Evolutionary conservation across 495 filamentous ascomycete genomes (phyloP).

Genomic region (Hypoxylon subgilvum): DNA sequence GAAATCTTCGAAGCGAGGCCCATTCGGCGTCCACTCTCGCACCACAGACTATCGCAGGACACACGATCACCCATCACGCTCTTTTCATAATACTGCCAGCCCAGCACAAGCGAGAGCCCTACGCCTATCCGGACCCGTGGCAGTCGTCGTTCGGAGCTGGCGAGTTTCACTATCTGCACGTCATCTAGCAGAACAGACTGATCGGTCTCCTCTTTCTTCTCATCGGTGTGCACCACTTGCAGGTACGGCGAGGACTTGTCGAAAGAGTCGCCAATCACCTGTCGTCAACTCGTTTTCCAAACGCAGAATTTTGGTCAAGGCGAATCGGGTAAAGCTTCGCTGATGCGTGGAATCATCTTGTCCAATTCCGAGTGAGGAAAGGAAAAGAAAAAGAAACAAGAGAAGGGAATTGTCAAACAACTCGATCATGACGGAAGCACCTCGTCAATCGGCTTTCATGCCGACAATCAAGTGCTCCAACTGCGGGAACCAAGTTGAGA

Average conservation of each 20-base stretch:
- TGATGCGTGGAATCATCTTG: slow-evolving; percentile 18
- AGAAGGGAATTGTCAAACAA: slow-evolving; percentile 18
- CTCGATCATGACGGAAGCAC: slow-evolving; percentile 53
- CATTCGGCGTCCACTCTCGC: slow-evolving; percentile 20
- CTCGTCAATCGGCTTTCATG: slow-evolving; percentile 73
- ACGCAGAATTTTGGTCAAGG: slow-evolving; percentile 3
- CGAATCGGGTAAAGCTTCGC: slow-evolving; percentile 14
- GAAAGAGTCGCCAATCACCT: slow-evolving; percentile 12
- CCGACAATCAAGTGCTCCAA: slow-evolving; percentile 95
- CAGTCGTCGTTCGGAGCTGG: slow-evolving; percentile 14
- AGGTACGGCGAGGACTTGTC: too few relatives aligned
- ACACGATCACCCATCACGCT: not conserved
- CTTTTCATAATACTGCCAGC: slow-evolving; percentile 6
- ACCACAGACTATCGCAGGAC: slow-evolving; percentile 27
- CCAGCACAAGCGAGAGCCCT: slow-evolving; percentile 1
- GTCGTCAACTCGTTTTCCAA: slow-evolving; percentile 4
- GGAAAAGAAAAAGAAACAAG: slow-evolving; percentile 23
- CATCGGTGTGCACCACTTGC: too few relatives aligned
- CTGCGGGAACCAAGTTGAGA: slow-evolving; percentile 84
- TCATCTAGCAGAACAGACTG: slow-evolving; percentile 5
- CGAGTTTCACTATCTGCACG: slow-evolving; percentile 26
- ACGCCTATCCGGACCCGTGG: slow-evolving; percentile 6
- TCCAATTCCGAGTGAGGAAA: slow-evolving; percentile 14
- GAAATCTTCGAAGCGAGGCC: slow-evolving; percentile 26
- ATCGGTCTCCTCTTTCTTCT: slow-evolving; percentile 8